Base-by-base conservation (phyloP, 2,329 filamentous ascomycete species). In the Aspergillus bombycis region DNA sequence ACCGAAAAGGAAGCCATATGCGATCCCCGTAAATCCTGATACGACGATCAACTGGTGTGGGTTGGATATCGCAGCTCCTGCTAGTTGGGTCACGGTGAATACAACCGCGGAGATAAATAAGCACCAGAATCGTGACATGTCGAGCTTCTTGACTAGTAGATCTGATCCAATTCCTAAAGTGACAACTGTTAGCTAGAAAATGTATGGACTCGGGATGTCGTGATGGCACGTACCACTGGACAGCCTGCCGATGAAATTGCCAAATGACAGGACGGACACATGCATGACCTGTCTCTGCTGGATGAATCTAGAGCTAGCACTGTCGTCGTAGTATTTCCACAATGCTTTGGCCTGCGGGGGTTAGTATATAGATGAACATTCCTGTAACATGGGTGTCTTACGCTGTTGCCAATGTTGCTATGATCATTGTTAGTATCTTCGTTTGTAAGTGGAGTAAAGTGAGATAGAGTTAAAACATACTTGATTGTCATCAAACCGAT, bases 401-500 rank as follows among this genome's bases (percentile, higher is more conserved):
- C 90, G 71, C 94, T 88, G 74, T 97, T 96, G 50, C 95, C 95
- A 73, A 98, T 97, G 72, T 99, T 99, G 81, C 93, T 96, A 70
- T 26, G 48, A 12, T 56, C 26, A 16, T 21, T 12, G 65, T 81
- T 72, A 81, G 80, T 65, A 48, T 58, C 6, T 10, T 54, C 23
- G n/a, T 65, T 45, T 58, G 5, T 10, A 55, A 26, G 19, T 45
- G 10, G n/a, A 30, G 30, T 60, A 32, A 53, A 19, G 28, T 12
- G 21, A 36, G 21, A 23, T 46, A 16, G 30, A 23, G 11, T 21
- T 28, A 45, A 34, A 46, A 65, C 62, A 12, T 69, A 96, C 93
- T 99, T 99, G 80, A 99, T 99, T 0, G 94, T 98, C 95, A 99
- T 99, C 68, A 99, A 82, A 12, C 95, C 95, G 71, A 97, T 91